Conservation (phyloP, 2,329 filamentous ascomycete species). For the Bipolaris cookei region DNA sequence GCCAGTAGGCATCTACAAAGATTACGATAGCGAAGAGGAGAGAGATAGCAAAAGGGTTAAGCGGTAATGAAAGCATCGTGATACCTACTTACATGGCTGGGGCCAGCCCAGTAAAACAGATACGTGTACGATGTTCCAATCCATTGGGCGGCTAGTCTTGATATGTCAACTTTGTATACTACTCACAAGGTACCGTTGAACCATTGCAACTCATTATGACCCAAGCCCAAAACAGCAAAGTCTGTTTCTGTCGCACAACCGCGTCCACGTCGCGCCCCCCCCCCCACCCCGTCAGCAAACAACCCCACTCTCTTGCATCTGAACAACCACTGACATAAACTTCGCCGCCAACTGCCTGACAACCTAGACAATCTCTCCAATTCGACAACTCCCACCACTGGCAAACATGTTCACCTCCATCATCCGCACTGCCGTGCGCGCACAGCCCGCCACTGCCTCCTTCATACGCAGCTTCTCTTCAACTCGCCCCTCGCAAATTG, state of each 20-base stretch:
- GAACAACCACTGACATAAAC: constrained; percentile 10
- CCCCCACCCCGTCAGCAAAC: constrained; percentile 12
- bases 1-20: constrained; percentile 88
- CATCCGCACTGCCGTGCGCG: constrained; percentile 60
- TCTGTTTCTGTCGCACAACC: constrained; percentile 17
- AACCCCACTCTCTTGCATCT: constrained; percentile 16
- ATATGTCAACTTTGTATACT: not conserved
- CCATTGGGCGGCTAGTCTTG: not conserved
- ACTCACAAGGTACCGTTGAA: not conserved
- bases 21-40: constrained; percentile 84
- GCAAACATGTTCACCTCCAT: constrained; percentile 39
- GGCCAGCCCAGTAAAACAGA: constrained; percentile 6
- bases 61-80: constrained; percentile 19
- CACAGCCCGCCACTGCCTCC: constrained; percentile 49
- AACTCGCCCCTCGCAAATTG: constrained; percentile 66
- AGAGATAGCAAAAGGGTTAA: constrained; percentile 67
- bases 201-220: constrained; percentile 1
- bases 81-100: constrained; percentile 12
- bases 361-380: not conserved
- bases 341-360: constrained; percentile 6
- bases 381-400: not conserved
- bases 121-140: constrained; percentile 9
- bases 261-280: constrained; percentile 22
- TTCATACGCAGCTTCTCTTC: constrained; percentile 76
- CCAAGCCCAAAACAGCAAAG: constrained; percentile 14